Percentiles rank a stretch among this genome's conserved stretches.
phyloP scores from a whole-genome alignment of 805 yeast genomes.

The Metschnikowia proteae region DNA sequence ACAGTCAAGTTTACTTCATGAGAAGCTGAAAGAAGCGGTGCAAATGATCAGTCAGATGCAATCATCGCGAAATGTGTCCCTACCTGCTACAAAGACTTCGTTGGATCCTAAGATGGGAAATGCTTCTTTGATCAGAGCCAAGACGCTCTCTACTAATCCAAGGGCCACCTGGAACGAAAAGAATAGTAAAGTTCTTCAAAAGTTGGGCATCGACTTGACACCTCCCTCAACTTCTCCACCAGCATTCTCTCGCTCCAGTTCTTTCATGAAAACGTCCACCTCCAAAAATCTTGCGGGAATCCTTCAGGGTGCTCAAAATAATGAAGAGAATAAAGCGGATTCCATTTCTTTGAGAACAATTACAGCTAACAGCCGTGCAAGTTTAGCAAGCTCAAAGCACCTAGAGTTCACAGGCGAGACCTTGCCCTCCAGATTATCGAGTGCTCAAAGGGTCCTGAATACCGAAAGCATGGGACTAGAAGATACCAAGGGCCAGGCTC shows the following conservation, averaged over 20 bases:
- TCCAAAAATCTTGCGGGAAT: slow-evolving; percentile 28
- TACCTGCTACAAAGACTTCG: slow-evolving; percentile 19
- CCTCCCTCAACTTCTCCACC: slow-evolving; percentile 14
- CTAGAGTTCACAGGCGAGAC: neutral
- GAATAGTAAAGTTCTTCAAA: slow-evolving; percentile 33
- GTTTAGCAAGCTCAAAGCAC: neutral
- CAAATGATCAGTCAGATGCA: slow-evolving; percentile 19
- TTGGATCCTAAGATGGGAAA: slow-evolving; percentile 35
- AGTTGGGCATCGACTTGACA: slow-evolving; percentile 33
- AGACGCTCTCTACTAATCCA: slow-evolving; percentile 25
- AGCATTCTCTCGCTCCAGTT: slow-evolving; percentile 17
- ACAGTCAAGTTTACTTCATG: slow-evolving; percentile 24
- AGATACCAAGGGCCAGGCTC: neutral
- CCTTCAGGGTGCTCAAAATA: slow-evolving; percentile 10
- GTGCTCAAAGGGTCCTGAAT: neutral
- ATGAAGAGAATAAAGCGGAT: slow-evolving; percentile 3
- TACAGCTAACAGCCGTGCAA: neutral
- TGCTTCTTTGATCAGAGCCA: slow-evolving; percentile 34
- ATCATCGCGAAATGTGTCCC: slow-evolving; percentile 13
- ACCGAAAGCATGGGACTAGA: neutral
- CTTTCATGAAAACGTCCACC: slow-evolving; percentile 34
- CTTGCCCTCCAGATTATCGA: neutral
- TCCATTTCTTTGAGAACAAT: neutral
- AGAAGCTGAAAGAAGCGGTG: slow-evolving; percentile 29
- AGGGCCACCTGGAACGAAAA: slow-evolving; percentile 25